Conservation (phyloP, 1,139 yeast species). For the Diutina scorzettiae region DNA sequence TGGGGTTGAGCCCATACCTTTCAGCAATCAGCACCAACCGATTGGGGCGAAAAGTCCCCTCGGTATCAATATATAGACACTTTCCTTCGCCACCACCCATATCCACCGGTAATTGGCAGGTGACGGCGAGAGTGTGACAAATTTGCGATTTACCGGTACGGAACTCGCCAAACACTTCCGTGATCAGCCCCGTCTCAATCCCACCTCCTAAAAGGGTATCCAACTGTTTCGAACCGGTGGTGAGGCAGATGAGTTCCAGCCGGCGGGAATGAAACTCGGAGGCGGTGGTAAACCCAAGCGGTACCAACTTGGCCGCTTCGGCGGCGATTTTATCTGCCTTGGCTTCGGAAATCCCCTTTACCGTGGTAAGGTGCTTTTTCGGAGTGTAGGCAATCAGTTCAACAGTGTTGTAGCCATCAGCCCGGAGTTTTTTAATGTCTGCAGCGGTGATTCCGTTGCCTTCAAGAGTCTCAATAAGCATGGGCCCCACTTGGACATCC, state of each 20-base stretch:
- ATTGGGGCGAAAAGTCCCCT: conserved; percentile 91
- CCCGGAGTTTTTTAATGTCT: conserved; percentile 71
- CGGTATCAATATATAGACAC: conserved; percentile 92
- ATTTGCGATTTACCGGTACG: conserved; percentile 96
- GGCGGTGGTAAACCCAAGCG: conserved; percentile 96
- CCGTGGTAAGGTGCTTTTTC: conserved; percentile 58
- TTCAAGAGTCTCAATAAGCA: conserved; percentile 37
- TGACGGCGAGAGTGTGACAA: conserved; percentile 93
- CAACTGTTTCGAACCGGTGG: conserved; percentile 90
- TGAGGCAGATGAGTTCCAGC: conserved; percentile 79
- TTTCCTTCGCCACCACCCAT: conserved; percentile 99
- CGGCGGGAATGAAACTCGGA: conserved; percentile 87
- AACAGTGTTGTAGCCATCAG: conserved; percentile 80
- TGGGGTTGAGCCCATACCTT: conserved; percentile 87
- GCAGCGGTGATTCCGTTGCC: conserved; percentile 80
- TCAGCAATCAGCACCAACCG: conserved; percentile 84
- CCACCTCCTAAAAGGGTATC: conserved; percentile 96
- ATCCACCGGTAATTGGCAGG: conserved; percentile 92
- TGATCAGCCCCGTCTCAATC: conserved; percentile 91
- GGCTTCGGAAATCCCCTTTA: conserved; percentile 91
- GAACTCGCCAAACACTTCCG: conserved; percentile 95
- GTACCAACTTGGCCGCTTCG: conserved; percentile 82
- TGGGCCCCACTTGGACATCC: conserved; percentile 21
- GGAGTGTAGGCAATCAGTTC: conserved; percentile 89
- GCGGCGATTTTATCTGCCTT: conserved; percentile 78